These are phyloP conservation scores for Solanum chiquidenum DNA, from an alignment of 257 asterid species.

Conservation along the genomic window DNA sequence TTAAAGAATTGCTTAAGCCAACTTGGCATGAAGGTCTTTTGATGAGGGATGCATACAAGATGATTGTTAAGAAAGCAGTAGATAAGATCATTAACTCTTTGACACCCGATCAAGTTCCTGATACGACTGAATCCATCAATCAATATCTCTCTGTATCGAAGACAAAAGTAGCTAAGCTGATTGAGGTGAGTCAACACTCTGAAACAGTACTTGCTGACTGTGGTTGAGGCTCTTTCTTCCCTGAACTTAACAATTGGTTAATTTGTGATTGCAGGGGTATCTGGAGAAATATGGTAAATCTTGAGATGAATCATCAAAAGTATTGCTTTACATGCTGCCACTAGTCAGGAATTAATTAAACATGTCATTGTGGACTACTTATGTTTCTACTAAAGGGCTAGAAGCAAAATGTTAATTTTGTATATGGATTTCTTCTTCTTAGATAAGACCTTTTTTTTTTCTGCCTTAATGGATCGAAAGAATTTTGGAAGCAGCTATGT, in stretches of 20 bases:
- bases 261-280: conserved; percentile 57
- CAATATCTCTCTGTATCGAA: conserved; percentile 42
- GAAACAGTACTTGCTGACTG: background rate
- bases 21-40: conserved; percentile 66
- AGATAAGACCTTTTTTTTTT: background rate
- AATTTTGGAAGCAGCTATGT: background rate
- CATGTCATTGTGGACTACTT: background rate
- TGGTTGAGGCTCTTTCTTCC: background rate
- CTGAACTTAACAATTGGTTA: conserved; percentile 6
- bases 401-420: background rate
- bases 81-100: conserved; percentile 61
- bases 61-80: conserved; percentile 62
- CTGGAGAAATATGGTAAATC: conserved; percentile 55
- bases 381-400: background rate
- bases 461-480: background rate
- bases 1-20: conserved; percentile 76
- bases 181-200: conserved; percentile 55
- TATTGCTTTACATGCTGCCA: background rate
- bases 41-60: conserved; percentile 73
- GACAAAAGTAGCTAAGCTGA: conserved; percentile 61
- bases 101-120: conserved; percentile 56
- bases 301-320: conserved; percentile 12
- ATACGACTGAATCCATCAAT: conserved; percentile 43
- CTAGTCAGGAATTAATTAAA: background rate
- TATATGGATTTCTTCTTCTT: background rate